Conservation (phyloP, 164 flowering plant genomes). For the Hamamelis virginiana region DNA sequence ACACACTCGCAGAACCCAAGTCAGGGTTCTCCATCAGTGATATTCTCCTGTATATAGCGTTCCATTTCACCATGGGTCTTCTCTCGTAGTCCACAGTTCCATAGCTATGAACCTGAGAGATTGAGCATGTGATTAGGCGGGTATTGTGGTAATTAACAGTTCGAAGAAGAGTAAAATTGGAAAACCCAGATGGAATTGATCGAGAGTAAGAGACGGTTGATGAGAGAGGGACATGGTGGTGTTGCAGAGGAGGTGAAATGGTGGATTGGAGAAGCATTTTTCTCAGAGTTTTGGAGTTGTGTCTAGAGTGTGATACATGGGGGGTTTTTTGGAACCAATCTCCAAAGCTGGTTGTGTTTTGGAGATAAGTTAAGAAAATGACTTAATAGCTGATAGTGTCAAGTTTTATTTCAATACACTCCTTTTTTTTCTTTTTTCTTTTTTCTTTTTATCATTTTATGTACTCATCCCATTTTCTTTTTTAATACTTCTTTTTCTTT, state of each 20-base stretch:
- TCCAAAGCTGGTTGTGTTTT: background rate
- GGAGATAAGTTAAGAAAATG: no score
- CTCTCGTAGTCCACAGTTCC: conserved; percentile 68
- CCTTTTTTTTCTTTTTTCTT: no score
- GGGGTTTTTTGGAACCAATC: background rate
- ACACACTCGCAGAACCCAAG: conserved; percentile 46
- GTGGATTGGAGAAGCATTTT: conserved; percentile 44
- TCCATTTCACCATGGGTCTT: conserved; percentile 57
- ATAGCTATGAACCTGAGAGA: conserved; percentile 55
- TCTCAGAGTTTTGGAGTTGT: conserved; percentile 7
- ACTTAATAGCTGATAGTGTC: no score
- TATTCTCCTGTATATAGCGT: conserved; percentile 49
- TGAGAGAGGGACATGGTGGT: conserved; percentile 22
- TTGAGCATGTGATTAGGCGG: conserved; percentile 26
- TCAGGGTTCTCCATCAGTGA: conserved; percentile 56
- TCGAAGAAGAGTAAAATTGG: conserved; percentile 3
- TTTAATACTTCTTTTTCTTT: no score
- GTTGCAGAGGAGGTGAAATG: conserved; percentile 13
- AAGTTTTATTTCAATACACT: no score
- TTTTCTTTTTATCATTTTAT: no score
- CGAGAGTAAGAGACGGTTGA: conserved; percentile 29
- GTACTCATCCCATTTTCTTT: no score
- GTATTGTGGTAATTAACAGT: background rate
- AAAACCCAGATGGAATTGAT: conserved; percentile 23
- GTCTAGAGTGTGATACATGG: background rate